Evolutionary conservation across 2,329 filamentous ascomycete species (phyloP).

Genomic region (Drechslera avenae): DNA sequence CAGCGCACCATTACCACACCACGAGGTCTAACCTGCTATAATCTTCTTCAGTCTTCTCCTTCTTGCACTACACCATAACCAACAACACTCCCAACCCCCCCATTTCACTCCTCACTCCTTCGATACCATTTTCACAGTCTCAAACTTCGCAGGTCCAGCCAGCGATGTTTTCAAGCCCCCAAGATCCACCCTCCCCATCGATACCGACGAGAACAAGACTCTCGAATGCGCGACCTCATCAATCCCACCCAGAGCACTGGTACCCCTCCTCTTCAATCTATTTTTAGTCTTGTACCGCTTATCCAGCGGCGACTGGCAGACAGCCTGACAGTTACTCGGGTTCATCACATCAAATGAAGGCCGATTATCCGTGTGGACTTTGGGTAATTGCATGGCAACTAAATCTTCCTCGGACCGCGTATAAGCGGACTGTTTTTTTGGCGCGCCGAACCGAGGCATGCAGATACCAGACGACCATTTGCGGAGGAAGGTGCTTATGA

Average conservation of each 20-base stretch:
- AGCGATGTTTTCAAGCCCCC: not conserved
- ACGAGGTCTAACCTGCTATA: too few relatives aligned
- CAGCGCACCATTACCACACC: too few relatives aligned
- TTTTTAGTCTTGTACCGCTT: constrained; percentile 2
- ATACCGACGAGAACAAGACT: not conserved
- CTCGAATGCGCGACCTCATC: not conserved
- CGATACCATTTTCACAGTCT: too few relatives aligned
- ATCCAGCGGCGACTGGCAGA: constrained; percentile 9
- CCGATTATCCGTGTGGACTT: not conserved
- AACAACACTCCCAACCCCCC: too few relatives aligned
- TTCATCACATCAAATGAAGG: not conserved
- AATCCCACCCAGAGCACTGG: not conserved
- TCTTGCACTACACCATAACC: too few relatives aligned
- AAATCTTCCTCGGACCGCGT: constrained; percentile 8
- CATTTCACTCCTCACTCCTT: too few relatives aligned
- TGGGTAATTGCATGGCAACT: constrained; percentile 2
- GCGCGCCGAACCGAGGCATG: too few relatives aligned
- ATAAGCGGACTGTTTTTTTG: not conserved
- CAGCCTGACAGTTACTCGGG: not conserved
- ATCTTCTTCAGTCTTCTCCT: too few relatives aligned
- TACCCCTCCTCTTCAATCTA: not conserved
- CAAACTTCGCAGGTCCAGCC: too few relatives aligned
- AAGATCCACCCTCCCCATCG: not conserved
- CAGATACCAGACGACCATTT: too few relatives aligned
- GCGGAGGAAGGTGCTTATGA: not conserved